Conservation (phyloP, 768 basidiomycete genomes). For the Porphyrellus cyaneotinctus region DNA sequence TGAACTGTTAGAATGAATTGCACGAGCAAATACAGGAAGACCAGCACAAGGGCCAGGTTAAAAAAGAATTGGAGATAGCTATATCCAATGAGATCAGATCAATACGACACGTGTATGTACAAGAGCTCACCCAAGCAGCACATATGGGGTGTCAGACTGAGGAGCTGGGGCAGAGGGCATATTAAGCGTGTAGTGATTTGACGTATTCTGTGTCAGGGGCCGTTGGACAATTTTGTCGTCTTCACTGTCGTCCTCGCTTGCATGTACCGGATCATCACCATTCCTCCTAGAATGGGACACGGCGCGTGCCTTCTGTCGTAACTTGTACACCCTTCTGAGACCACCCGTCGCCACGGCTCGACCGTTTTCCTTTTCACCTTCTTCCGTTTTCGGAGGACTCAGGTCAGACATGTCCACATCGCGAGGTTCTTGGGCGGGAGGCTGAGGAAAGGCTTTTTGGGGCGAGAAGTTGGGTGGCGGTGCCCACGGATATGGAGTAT, state of each 20-base stretch:
- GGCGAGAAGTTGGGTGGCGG: conserved; percentile 61
- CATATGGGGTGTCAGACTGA: conserved; percentile 68
- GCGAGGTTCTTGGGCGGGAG: conserved; percentile 42
- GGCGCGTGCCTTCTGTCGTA: conserved; percentile 48
- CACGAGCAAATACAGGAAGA: conserved; percentile 81
- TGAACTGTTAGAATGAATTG: conserved; percentile 89
- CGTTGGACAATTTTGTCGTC: conserved; percentile 38
- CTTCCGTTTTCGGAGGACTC: conserved; percentile 54
- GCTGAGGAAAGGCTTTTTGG: conserved; percentile 53
- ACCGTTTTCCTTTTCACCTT: conserved; percentile 37
- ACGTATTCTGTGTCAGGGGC: conserved; percentile 51
- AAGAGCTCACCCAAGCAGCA: conserved; percentile 72
- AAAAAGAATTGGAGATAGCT: conserved; percentile 95
- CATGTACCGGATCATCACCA: conserved; percentile 32
- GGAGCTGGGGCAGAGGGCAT: conserved; percentile 57
- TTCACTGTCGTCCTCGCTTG: conserved; percentile 46
- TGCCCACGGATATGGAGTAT: conserved; percentile 54
- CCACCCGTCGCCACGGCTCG: conserved; percentile 61
- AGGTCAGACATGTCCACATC: conserved; percentile 77
- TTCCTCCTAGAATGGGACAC: conserved; percentile 22
- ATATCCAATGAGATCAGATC: conserved; percentile 14
- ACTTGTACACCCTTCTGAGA: conserved; percentile 60
- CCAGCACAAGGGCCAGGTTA: conserved; percentile 76
- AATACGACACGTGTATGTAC: conserved; percentile 4
- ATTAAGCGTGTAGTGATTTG: conserved; percentile 82